Evolutionary conservation across 768 basidiomycete genomes (phyloP).

Genomic region (Phylloporus sp.): DNA sequence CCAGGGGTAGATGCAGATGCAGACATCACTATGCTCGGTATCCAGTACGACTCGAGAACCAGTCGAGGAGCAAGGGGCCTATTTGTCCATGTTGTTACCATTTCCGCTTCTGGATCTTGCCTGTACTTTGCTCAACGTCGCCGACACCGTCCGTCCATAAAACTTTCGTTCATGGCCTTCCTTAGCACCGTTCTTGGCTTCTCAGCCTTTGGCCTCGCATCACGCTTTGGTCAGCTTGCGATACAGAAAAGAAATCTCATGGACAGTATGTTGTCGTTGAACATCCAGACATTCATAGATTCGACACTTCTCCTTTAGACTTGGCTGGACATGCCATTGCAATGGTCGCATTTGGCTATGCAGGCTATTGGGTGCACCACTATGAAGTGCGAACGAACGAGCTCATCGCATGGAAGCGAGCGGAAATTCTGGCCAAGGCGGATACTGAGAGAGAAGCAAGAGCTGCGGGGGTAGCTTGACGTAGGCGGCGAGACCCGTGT

Average conservation of each 20-base stretch:
- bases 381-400: constrained; percentile 63
- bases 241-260: constrained; percentile 79
- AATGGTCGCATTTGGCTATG: constrained; percentile 65
- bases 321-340: constrained; percentile 66
- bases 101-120: constrained; percentile 13
- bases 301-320: constrained; percentile 42
- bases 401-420: constrained; percentile 60
- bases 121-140: no score
- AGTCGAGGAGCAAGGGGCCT: constrained; percentile 8
- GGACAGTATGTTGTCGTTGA: constrained; percentile 57
- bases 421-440: constrained; percentile 50
- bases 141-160: constrained; percentile 9
- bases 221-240: constrained; percentile 81
- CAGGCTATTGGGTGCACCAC: constrained; percentile 70
- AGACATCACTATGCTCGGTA: constrained; percentile 13
- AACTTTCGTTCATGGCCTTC: constrained; percentile 48
- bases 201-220: constrained; percentile 77
- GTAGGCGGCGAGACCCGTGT: neutral
- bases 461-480: constrained; percentile 21
- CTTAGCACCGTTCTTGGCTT: constrained; percentile 72
- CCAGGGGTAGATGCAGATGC: constrained; percentile 5
- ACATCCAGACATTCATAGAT: neutral
- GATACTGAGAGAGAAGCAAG: constrained; percentile 19
- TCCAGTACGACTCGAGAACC: neutral
- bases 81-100: constrained; percentile 23